Evolutionary conservation across 495 filamentous ascomycete species (phyloP).

Genomic region (Daldinia bambusicola): DNA sequence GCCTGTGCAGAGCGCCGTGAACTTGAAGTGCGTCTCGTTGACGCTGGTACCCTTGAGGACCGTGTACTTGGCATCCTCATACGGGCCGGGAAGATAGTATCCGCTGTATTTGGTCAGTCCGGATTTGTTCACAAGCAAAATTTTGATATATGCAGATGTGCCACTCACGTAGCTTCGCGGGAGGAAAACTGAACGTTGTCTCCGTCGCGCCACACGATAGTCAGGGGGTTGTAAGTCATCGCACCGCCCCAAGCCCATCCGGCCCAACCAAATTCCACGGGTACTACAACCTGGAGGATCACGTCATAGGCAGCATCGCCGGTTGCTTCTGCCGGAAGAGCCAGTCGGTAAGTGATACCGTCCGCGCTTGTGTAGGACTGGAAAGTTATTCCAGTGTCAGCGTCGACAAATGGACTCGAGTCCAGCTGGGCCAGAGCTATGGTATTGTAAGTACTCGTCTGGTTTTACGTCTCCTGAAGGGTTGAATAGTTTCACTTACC

Average conservation of each 20-base stretch:
- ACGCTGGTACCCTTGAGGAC: slow-evolving; percentile 55
- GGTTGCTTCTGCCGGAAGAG: slow-evolving; percentile 51
- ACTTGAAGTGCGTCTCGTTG: slow-evolving; percentile 60
- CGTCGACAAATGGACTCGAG: slow-evolving; percentile 49
- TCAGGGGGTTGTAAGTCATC: slow-evolving; percentile 61
- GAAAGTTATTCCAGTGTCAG: slow-evolving; percentile 55
- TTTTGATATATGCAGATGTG: not conserved
- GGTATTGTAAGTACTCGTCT: slow-evolving; percentile 6
- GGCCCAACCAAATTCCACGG: slow-evolving; percentile 55
- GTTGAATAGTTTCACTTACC: slow-evolving; percentile 23
- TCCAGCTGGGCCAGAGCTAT: slow-evolving; percentile 47
- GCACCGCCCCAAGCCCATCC: slow-evolving; percentile 59
- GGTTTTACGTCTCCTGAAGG: not conserved
- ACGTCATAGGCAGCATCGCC: slow-evolving; percentile 53
- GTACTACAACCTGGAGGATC: slow-evolving; percentile 55
- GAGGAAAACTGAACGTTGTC: slow-evolving; percentile 52
- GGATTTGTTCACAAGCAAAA: not conserved
- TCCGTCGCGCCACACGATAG: slow-evolving; percentile 57
- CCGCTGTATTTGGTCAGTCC: slow-evolving; percentile 47
- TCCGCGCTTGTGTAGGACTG: slow-evolving; percentile 53
- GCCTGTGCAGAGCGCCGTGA: slow-evolving; percentile 57
- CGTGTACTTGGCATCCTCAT: slow-evolving; percentile 52
- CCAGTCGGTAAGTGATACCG: slow-evolving; percentile 53
- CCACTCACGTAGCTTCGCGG: slow-evolving; percentile 57
- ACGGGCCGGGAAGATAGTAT: slow-evolving; percentile 55